Conservation (phyloP, 148 eudicot genomes). For the Silene uniflora region DNA sequence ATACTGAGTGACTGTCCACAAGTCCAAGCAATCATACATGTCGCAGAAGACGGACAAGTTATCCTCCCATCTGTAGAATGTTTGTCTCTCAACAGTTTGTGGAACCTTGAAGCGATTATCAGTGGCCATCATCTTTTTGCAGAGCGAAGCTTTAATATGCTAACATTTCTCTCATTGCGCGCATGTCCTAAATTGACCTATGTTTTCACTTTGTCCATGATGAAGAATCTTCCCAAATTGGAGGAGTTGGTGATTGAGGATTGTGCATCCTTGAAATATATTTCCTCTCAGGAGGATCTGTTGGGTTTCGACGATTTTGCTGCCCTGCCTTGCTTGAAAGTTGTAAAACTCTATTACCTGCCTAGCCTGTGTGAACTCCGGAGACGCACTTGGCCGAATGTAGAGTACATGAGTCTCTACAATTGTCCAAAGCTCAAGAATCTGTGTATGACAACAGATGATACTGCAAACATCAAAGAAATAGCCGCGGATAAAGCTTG, state of each 20-base stretch:
- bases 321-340: conserved; percentile 19
- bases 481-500: conserved; percentile 25
- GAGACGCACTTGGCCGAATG: conserved; percentile 19
- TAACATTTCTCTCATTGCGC: conserved; percentile 22
- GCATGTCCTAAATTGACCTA: conserved; percentile 28
- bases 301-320: background rate
- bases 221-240: conserved; percentile 14
- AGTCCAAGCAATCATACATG: conserved; percentile 3
- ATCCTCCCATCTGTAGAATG: conserved; percentile 23
- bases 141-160: conserved; percentile 22
- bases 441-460: conserved; percentile 18
- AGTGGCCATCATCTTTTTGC: background rate
- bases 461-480: conserved; percentile 19
- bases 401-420: conserved; percentile 22
- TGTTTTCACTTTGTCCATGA: conserved; percentile 19
- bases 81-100: conserved; percentile 19
- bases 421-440: conserved; percentile 25
- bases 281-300: conserved; percentile 11
- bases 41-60: background rate
- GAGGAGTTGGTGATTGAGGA: conserved; percentile 32
- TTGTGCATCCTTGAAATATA: conserved; percentile 23
- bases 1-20: conserved; percentile 31
- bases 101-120: conserved; percentile 25
- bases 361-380: conserved; percentile 23
- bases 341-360: conserved; percentile 22